Conservation (phyloP, 495 filamentous ascomycete species). For the Saxophila tyrrhenica region DNA sequence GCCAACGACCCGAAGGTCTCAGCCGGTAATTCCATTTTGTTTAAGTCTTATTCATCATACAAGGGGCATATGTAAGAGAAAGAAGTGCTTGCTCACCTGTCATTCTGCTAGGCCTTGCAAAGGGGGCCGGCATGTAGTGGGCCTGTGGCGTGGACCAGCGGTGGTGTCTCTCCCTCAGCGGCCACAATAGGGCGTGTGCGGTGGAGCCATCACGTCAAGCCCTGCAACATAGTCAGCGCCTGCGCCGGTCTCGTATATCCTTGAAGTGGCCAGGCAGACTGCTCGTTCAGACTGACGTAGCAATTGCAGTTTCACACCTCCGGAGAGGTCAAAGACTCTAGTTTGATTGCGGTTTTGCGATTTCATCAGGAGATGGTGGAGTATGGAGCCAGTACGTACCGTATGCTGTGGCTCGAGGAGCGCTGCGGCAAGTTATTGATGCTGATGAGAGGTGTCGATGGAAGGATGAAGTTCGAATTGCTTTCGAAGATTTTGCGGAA, state of each 20-base stretch:
- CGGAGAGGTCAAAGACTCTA: conserved; percentile 98
- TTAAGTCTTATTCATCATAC: conserved; percentile 38
- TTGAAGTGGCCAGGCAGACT: not conserved
- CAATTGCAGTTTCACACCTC: conserved; percentile 88
- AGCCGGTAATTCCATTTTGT: conserved; percentile 87
- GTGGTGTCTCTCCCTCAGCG: too few relatives aligned
- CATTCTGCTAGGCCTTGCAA: too few relatives aligned
- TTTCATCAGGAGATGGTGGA: conserved; percentile 48
- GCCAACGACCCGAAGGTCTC: conserved; percentile 65
- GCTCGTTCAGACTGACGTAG: conserved; percentile 90
- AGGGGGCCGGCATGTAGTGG: not conserved
- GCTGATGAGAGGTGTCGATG: not conserved
- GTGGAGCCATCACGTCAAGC: not conserved
- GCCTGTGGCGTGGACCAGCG: not conserved
- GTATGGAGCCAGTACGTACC: not conserved
- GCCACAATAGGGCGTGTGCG: too few relatives aligned
- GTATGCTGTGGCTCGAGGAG: not conserved
- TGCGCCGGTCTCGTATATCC: not conserved
- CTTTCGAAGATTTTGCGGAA: not conserved
- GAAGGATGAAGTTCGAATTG: not conserved
- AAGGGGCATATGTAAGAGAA: too few relatives aligned
- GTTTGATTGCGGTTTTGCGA: conserved; percentile 78
- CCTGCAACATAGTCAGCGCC: not conserved
- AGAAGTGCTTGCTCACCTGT: too few relatives aligned
- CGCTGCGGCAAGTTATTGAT: not conserved